Conservation (phyloP, 345 rosid genomes). For the Adansonia digitata region DNA sequence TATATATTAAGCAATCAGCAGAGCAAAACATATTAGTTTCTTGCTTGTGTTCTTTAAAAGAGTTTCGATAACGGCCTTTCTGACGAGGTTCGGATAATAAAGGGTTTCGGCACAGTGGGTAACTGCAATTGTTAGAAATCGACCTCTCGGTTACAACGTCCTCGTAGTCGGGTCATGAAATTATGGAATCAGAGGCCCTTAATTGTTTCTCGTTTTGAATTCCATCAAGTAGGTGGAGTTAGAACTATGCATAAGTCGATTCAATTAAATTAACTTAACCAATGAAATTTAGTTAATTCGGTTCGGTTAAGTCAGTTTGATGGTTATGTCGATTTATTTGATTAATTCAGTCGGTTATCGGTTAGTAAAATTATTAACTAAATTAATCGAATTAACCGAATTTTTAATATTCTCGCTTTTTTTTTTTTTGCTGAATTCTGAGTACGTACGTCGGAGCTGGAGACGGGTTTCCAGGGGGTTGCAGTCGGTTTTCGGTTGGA, state of each 20-base stretch:
- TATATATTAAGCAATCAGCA: constrained; percentile 46
- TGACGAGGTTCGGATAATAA: constrained; percentile 43
- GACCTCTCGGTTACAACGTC: constrained; percentile 67
- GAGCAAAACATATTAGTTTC: constrained; percentile 70
- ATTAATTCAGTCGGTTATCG: no score
- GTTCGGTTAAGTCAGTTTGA: no score
- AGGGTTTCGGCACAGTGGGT: constrained; percentile 50
- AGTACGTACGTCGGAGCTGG: neutral
- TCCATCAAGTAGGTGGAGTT: constrained; percentile 60
- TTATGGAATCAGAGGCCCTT: constrained; percentile 50
- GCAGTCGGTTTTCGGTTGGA: neutral
- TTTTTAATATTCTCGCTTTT: no score
- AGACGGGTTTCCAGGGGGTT: neutral
- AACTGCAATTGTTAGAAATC: constrained; percentile 58
- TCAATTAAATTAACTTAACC: no score
- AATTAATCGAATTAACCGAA: no score
- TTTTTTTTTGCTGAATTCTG: neutral
- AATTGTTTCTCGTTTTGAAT: constrained; percentile 48
- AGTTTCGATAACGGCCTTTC: constrained; percentile 64
- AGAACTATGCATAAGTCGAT: no score
- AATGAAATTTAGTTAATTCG: no score
- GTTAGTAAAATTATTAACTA: no score
- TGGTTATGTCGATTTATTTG: no score
- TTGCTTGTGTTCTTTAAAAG: constrained; percentile 57
- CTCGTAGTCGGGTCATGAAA: constrained; percentile 61